These are phyloP conservation scores for Sporothrix luriei DNA, from an alignment of 2,329 filamentous ascomycete species.

Conservation along the genomic window DNA sequence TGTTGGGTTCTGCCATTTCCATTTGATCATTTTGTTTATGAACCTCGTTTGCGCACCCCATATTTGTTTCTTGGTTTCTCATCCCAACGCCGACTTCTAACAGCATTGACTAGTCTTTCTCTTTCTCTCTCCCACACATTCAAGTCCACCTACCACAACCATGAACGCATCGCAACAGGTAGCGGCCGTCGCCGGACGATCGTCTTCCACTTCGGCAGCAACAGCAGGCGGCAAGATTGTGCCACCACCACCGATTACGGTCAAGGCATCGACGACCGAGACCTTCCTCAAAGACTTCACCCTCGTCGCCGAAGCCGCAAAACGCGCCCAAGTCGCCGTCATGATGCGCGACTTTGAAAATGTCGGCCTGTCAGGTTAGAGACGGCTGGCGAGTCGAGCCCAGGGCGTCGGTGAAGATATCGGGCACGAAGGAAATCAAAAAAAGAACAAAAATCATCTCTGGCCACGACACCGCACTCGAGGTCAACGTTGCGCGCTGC, in stretches of 20 bases:
- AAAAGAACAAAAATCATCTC: neutral
- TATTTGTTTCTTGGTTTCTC: neutral
- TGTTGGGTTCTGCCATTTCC: neutral
- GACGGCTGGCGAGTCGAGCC: neutral
- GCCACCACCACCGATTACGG: conserved; percentile 40
- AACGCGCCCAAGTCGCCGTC: conserved; percentile 86
- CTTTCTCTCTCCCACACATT: neutral
- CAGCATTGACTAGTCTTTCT: neutral
- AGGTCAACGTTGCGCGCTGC: neutral
- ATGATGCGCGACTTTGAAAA: conserved; percentile 84
- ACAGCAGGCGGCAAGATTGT: conserved; percentile 34
- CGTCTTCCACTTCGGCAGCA: neutral
- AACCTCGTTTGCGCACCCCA: neutral
- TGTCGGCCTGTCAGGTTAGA: conserved; percentile 55
- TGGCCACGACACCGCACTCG: neutral
- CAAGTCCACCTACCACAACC: neutral
- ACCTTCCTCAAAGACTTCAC: conserved; percentile 77
- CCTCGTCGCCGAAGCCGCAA: conserved; percentile 88
- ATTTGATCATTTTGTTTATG: conserved; percentile 17
- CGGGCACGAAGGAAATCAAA: neutral
- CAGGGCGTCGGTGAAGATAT: neutral
- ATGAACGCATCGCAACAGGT: conserved; percentile 28
- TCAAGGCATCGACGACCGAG: conserved; percentile 51
- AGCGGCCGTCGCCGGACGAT: neutral
- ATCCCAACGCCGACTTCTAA: neutral